Evolutionary conservation across 2,329 filamentous ascomycete genomes (phyloP).

Genomic region (Xylaria sp.): DNA sequence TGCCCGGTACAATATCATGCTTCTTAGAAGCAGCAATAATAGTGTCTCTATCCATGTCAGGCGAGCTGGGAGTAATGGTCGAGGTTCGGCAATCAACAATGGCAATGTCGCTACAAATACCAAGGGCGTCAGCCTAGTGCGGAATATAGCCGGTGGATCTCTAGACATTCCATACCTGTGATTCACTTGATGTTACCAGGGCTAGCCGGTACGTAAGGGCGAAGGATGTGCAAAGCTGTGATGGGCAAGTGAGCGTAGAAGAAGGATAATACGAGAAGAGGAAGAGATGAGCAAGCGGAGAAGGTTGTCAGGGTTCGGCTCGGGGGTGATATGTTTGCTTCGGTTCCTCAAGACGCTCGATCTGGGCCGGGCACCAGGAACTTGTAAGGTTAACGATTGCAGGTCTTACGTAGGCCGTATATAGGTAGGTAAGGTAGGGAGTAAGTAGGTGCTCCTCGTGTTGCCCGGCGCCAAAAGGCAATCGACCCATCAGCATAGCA

Average conservation of each 20-base stretch:
- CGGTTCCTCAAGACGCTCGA: neutral
- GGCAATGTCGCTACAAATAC: slow-evolving; percentile 6
- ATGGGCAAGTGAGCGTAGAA: neutral
- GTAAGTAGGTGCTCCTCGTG: neutral
- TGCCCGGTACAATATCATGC: slow-evolving; percentile 63
- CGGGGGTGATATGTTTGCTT: neutral
- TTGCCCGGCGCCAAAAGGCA: neutral
- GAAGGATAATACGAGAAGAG: neutral
- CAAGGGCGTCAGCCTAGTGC: neutral
- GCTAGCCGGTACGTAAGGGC: neutral
- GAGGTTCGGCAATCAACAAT: neutral
- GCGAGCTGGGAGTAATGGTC: neutral
- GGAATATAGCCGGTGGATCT: neutral
- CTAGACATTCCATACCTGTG: neutral
- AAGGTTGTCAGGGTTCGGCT: neutral
- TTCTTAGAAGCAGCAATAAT: slow-evolving; percentile 67
- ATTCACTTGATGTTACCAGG: neutral
- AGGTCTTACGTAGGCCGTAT: too few species aligned
- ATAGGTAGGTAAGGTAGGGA: neutral
- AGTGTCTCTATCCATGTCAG: slow-evolving; percentile 56
- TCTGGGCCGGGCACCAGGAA: neutral
- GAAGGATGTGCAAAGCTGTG: neutral
- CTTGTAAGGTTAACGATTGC: neutral
- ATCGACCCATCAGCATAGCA: slow-evolving; percentile 5
- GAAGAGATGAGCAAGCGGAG: neutral